phyloP scores from a whole-genome alignment of 257 asterid genomes.

The Penstemon eatonii region DNA sequence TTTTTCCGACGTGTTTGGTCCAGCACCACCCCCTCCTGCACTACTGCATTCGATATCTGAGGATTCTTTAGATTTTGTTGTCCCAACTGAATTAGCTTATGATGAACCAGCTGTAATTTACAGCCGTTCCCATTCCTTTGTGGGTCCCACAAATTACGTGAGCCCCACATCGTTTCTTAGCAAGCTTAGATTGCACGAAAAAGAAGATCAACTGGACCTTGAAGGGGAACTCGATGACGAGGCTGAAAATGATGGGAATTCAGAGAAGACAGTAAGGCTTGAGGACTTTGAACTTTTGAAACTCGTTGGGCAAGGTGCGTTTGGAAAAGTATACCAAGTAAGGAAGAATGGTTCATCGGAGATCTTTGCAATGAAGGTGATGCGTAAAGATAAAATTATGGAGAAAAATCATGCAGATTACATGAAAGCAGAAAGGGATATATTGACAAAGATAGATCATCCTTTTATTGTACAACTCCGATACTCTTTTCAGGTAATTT shows the following conservation, averaged over 20 bases:
- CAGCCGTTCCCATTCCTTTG: slow-evolving; percentile 63
- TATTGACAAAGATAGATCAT: slow-evolving; percentile 67
- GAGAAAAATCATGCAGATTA: slow-evolving; percentile 74
- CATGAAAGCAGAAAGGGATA: slow-evolving; percentile 81
- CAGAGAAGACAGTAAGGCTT: slow-evolving; percentile 49
- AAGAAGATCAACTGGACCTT: slow-evolving; percentile 40
- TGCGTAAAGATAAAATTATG: slow-evolving; percentile 72
- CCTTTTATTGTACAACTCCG: slow-evolving; percentile 71
- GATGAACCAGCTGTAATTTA: slow-evolving; percentile 55
- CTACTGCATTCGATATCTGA: slow-evolving; percentile 36
- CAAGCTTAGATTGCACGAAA: slow-evolving; percentile 43
- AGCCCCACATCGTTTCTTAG: slow-evolving; percentile 42
- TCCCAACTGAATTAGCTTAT: slow-evolving; percentile 34
- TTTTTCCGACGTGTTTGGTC: slow-evolving; percentile 73
- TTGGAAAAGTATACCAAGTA: slow-evolving; percentile 85
- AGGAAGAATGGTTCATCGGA: slow-evolving; percentile 62
- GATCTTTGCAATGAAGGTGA: slow-evolving; percentile 79
- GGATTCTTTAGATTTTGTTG: slow-evolving; percentile 25
- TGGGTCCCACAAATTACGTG: slow-evolving; percentile 56
- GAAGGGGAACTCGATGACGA: slow-evolving; percentile 34
- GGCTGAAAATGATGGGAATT: slow-evolving; percentile 29
- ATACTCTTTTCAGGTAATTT: slow-evolving; percentile 76
- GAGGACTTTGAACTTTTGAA: slow-evolving; percentile 70
- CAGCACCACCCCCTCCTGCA: slow-evolving; percentile 39
- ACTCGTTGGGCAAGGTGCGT: slow-evolving; percentile 84